Base-by-base conservation (phyloP, 2,329 filamentous ascomycete genomes). In the Periconia digitata region DNA sequence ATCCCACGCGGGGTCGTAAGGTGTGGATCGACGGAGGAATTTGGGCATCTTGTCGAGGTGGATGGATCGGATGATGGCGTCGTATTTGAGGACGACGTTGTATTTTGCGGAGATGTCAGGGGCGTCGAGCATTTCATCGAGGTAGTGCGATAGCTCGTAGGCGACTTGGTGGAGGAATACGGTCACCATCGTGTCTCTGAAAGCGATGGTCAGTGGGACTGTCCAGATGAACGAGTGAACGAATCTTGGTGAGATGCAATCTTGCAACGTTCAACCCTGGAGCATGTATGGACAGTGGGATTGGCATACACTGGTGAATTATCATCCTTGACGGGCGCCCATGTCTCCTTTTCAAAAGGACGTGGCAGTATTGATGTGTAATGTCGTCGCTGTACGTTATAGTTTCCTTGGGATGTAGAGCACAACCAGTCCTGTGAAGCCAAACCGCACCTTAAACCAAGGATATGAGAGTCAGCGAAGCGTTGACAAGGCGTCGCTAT, bases 371-470 rank as follows among this genome's bases (percentile, higher is more conserved):
- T 40, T 1, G 70, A 69, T 1, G 60, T 71, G 36, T 67, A 73
- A 37, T 72, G 67, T 15, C 63, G 53, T 16, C 55, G 66, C 40
- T 74, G 67, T 38, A 74, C 65, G 3, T 60, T 61, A 38, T 74
- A 74, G 27, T 64, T 66, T 39, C 71, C 69, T 5, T 68, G 71
- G 15, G 74, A 75, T 5, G 72, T 67, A 1, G 70, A 72, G 8
- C 66, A 71, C 43, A 76, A 66, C 73, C 73, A 77, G 49, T 76
- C 74, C 53, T 76, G 74, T 8, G 66, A 67, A 29, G 63, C 68
- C 2, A 75, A 58, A 17, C 71, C 62, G 39, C 57, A n/a, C n/a
- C n/a, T n/a, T n/a, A n/a, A n/a, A n/a, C n/a, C n/a, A n/a, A n/a
- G n/a, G n/a, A n/a, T n/a, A n/a, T n/a, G n/a, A n/a, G n/a, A n/a